These are phyloP conservation scores for Diplogelasinospora grovesii DNA, from an alignment of 495 filamentous ascomycete species.

Conservation along the genomic window DNA sequence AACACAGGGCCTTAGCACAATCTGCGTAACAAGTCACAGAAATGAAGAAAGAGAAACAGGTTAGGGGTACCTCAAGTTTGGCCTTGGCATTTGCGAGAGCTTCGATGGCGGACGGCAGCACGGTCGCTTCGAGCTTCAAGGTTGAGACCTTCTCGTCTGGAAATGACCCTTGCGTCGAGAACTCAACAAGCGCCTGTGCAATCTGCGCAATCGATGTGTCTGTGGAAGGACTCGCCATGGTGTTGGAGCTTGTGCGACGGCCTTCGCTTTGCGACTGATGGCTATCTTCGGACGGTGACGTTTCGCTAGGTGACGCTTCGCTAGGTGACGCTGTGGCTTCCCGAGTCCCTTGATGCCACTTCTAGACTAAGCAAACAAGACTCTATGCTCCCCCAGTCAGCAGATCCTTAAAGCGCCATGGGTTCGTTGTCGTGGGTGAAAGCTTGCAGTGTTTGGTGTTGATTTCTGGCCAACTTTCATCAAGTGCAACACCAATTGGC, in stretches of 20 bases:
- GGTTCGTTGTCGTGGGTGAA: too few species aligned
- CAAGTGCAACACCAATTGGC: slow-evolving; percentile 12
- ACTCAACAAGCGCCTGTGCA: slow-evolving; percentile 63
- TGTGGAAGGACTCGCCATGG: slow-evolving; percentile 13
- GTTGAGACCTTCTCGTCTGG: slow-evolving; percentile 69
- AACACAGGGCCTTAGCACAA: slow-evolving; percentile 10
- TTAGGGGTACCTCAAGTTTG: slow-evolving; percentile 60
- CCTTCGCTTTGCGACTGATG: slow-evolving; percentile 1
- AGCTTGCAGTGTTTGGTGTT: not conserved
- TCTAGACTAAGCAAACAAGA: too few species aligned
- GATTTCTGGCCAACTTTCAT: not conserved
- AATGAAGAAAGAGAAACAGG: not conserved
- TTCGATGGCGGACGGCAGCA: slow-evolving; percentile 56
- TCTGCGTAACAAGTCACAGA: not conserved
- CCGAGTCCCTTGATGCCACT: too few species aligned
- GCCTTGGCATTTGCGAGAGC: slow-evolving; percentile 58
- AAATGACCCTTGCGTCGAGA: slow-evolving; percentile 62
- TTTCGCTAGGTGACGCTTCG: too few species aligned
- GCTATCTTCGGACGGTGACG: too few species aligned
- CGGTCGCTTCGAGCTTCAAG: slow-evolving; percentile 50
- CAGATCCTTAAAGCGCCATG: too few species aligned
- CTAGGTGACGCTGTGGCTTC: too few species aligned
- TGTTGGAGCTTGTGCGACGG: slow-evolving; percentile 2
- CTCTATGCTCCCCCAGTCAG: too few species aligned
- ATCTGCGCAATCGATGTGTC: slow-evolving; percentile 25